Percentiles rank a stretch among this genome's conserved stretches.
Evolutionary conservation across 139 green algal genomes (phyloP).

Genomic region (Protoeuglena noctilucae): DNA sequence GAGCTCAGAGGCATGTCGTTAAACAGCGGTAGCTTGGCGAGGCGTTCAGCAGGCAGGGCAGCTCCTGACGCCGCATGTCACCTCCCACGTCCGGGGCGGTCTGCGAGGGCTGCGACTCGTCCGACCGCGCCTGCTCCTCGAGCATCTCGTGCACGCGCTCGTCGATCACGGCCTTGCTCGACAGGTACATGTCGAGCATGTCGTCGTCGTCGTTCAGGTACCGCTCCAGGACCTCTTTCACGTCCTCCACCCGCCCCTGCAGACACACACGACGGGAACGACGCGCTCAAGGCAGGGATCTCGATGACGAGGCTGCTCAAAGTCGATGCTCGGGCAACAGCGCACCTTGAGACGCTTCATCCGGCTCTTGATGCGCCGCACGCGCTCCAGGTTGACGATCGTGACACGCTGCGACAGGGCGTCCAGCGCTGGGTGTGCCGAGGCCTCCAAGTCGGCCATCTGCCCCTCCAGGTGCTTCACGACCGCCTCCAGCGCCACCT

Average conservation of each 20-base stretch:
- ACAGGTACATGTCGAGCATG: background rate
- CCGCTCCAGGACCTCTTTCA: background rate
- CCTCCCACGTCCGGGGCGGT: no score
- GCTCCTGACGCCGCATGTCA: background rate
- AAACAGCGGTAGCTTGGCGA: no score
- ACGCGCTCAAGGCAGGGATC: background rate
- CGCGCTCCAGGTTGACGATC: conserved; percentile 28
- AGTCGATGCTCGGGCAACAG: conserved; percentile 42
- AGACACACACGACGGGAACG: no score
- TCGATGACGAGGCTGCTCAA: background rate
- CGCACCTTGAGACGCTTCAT: conserved; percentile 27
- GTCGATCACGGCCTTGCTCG: background rate
- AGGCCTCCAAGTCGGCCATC: conserved; percentile 60
- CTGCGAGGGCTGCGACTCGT: no score
- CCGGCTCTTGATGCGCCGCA: background rate
- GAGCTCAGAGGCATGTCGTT: no score
- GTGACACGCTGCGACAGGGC: conserved; percentile 61
- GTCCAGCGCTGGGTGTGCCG: conserved; percentile 69
- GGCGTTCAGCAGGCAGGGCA: no score
- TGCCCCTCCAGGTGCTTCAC: conserved; percentile 39
- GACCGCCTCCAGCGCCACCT: conserved; percentile 2
- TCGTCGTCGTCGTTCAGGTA: background rate
- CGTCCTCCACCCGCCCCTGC: background rate
- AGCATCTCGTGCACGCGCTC: background rate
- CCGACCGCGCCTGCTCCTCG: background rate